Evolutionary conservation across 352 stramenopile species (phyloP), one percentile per base, ranked within the genome.

Genomic region (Phytophthora cryptogea): DNA sequence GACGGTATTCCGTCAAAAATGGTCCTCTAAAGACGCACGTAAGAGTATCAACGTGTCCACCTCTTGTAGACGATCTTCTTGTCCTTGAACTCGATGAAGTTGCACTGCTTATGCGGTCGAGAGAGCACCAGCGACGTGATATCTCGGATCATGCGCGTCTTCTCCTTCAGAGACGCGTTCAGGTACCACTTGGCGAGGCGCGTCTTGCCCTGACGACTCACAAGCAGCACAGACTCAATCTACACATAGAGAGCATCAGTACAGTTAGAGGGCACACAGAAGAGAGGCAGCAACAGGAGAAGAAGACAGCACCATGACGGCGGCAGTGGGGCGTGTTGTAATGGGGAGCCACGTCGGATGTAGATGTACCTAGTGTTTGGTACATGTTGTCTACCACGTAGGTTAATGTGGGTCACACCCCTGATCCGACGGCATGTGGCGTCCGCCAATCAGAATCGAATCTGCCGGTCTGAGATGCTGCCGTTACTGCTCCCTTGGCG

Each of bases 11-110:
- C 36, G 39, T 44, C 39, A 44, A 27, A 10, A 28, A 44, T 14
- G 39, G 39, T 17, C 17, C 20, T 10, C 33, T 7, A 9, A 1
- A 5, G 17, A 2, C 10, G 3, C 7, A n/a, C 30, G 33, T 40
- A 37, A 30, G 13, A 49, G 8, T 16, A 20, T 27, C 5, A 26
- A 5, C 20, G 2, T 41, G 5, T 9, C 10, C n/a, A 96, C 76
- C 97, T 79, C 75, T 98, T 92, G 79, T 99, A 99, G 5, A 99
- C 90, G 66, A 99, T 98, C 71, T 99, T 99, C 69, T 98, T 97
- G 49, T 97, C 90, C 67, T 97, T 96, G 81, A 98, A 98, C 74
- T 99, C 97, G 66, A 99, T 98, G 68, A 99, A 99, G 61, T 95
- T 95, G 72, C 80, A 91, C 66, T 95, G 86, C 58, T 95, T 94